Base-by-base conservation (phyloP, 2,329 filamentous ascomycete genomes). In the Claviceps capensis region DNA sequence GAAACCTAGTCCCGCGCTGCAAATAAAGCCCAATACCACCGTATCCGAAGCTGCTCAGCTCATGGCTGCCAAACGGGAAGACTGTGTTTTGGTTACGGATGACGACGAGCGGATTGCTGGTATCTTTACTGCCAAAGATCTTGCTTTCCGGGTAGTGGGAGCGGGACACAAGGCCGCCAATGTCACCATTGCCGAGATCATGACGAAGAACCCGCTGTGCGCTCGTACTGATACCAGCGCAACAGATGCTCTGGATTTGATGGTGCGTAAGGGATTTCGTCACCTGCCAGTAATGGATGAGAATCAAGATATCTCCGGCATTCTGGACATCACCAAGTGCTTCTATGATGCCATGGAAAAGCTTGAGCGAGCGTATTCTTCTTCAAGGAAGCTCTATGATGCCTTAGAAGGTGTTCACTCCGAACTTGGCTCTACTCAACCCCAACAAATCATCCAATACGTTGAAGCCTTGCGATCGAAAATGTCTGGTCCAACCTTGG, bases 301-400 rank as follows among this genome's bases (percentile, higher is more conserved):
- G 74, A 97, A 98, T 69, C 93, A 98, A 70, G 91, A 98, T 65
- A 98, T 98, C 56, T 95, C 90, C 7, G 93, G 93, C 74, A 90
- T 98, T 59, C 75, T 98, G 51, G 93, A 98, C 69, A 98, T 98
- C 62, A 98, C 93, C 53, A 98, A 97, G 72, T 98, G 93, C 72
- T 98, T 98, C 70, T 98, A 98, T 71, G 93, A 98, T 71, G 93
- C 93, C 44, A 98, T 98, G 93, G 93, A 98, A 75, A 98, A 98
- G 75, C 74, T 98, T 55, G 93, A 98, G 75, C 85, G 93, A 49
- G 93, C 93, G 49, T 98, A 98, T 68, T 89, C 88, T 58, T 97
- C 93, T 16, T 98, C 93, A n/a, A 83, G 93, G 60, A 95, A 96
- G 70, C 79, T 98, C 22, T 97, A 98, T 68, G 93, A 97, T 74